A percentile compares a stretch with the other conserved stretches of the same genome.
phyloP scores from a whole-genome alignment of 345 rosid genomes.

The Rhodamnia argentea region DNA sequence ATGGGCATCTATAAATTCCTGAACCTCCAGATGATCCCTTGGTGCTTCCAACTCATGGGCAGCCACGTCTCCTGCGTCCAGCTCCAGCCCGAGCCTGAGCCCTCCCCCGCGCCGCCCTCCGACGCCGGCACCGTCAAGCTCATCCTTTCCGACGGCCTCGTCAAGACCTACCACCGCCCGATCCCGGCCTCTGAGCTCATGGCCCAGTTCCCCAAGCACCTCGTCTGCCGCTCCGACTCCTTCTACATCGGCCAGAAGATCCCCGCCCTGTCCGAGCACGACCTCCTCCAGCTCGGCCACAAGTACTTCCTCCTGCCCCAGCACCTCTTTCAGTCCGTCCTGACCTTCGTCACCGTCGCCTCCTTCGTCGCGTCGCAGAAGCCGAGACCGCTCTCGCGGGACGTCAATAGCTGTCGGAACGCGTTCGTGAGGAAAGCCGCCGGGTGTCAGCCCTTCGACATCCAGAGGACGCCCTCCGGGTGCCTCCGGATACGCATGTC shows the following conservation, averaged over 20 bases:
- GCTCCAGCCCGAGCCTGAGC: background rate
- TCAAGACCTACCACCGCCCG: constrained; percentile 48
- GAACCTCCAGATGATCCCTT: constrained; percentile 11
- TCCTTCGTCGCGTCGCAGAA: constrained; percentile 21
- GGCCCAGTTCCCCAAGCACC: constrained; percentile 61
- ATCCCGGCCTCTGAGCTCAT: constrained; percentile 47
- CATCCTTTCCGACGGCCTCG: constrained; percentile 55
- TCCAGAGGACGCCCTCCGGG: constrained; percentile 50
- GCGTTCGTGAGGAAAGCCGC: background rate
- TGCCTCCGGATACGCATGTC: constrained; percentile 54
- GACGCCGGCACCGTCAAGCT: constrained; percentile 30
- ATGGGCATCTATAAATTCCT: constrained; percentile 15
- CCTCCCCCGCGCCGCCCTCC: background rate
- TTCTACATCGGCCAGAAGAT: constrained; percentile 82
- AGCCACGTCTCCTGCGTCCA: background rate
- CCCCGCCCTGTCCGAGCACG: constrained; percentile 51
- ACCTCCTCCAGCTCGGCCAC: constrained; percentile 62
- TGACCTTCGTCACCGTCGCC: constrained; percentile 62
- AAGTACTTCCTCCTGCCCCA: constrained; percentile 73
- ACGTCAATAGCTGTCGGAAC: background rate
- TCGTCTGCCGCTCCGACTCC: constrained; percentile 62
- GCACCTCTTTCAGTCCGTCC: constrained; percentile 51
- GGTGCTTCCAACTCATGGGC: constrained; percentile 15
- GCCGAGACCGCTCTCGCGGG: background rate
- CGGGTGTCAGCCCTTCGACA: constrained; percentile 34